Evolutionary conservation across 2,329 filamentous ascomycete species (phyloP), one percentile per base, ranked within the genome.

Genomic region (Leptoxyphium fumago): DNA sequence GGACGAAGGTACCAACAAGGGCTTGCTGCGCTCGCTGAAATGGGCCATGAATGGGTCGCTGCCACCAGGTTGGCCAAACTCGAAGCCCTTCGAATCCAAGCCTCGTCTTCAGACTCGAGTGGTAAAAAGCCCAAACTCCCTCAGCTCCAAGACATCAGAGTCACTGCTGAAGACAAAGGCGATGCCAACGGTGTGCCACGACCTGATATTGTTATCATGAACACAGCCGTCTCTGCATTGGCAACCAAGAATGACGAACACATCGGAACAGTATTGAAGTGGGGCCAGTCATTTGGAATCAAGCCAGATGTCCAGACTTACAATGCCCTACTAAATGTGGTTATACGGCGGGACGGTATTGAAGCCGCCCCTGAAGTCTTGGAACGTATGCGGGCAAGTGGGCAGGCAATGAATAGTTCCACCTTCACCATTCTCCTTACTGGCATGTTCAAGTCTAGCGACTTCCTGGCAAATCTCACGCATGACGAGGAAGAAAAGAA

Each of bases 341-440:
- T 52, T 28, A 55, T 64, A 48, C 52, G 52, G 11, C 45, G 52
- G 38, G 52, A 52, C 13, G 43, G 54, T 17, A 38, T 46, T 8
- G 47, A 51, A 8, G 53, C 60, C 43, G 59, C 58, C 6, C 50
- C 64, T 6, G 56, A 58, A 2, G 61, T 71, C 18, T 56, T 72
- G 2, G 41, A 54, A 38, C 67, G 64, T 55, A 68, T 68, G 49
- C 51, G 59, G 14, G 60, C 60, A 13, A 63, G 69, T 38, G 57
- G 61, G 10, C 66, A 78, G 41, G 50, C 59, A 41, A 67, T 72
- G 10, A 62, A 74, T 52, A 60, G 66, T 29, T 73, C 72, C 5
- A 91, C 85, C 0, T 84, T 84, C 60, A 83, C 78, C 17, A 76
- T 85, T 48, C 69, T 91, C 45, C 67, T 91, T 7, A 77, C 82